Conservation (phyloP, 31 red algal genomes). For the Odonthalia washingtoniensis region DNA sequence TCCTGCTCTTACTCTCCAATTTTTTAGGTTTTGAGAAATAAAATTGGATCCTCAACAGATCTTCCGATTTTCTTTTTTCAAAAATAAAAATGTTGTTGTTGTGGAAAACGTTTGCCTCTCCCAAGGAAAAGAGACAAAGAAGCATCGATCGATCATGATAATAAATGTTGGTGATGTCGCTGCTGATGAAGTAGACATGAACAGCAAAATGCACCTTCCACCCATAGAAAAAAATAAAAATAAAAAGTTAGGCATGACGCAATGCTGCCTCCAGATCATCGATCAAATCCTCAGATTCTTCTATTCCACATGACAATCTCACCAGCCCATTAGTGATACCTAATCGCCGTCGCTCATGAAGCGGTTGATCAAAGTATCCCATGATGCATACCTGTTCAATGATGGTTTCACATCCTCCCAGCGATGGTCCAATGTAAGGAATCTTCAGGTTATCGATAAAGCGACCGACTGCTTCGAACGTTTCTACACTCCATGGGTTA, state of each 20-base stretch:
- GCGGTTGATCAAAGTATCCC: slow-evolving; percentile 99
- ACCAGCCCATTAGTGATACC: slow-evolving; percentile 96
- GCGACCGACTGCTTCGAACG: slow-evolving; percentile 77
- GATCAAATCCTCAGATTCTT: slow-evolving; percentile 86
- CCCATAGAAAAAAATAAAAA: not conserved
- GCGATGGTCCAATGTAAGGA: slow-evolving; percentile 93
- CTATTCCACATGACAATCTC: slow-evolving; percentile 90
- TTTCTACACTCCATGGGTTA: slow-evolving; percentile 69
- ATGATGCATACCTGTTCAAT: slow-evolving; percentile 99
- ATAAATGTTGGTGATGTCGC: no score
- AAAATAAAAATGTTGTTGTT: no score
- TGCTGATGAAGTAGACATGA: no score
- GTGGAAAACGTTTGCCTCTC: no score
- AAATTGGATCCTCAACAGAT: no score
- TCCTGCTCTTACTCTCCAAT: no score
- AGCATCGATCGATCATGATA: no score
- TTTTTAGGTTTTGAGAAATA: no score
- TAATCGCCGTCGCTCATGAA: slow-evolving; percentile 74
- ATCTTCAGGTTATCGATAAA: slow-evolving; percentile 94
- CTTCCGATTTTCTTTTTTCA: no score
- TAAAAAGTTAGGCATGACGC: slow-evolving; percentile 44
- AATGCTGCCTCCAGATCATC: slow-evolving; percentile 87
- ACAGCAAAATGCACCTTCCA: not conserved
- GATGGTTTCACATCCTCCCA: slow-evolving; percentile 93
- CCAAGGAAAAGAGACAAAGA: no score